Base-by-base conservation (phyloP, 116 monocot species). In the Papilionanthe hybrid region DNA sequence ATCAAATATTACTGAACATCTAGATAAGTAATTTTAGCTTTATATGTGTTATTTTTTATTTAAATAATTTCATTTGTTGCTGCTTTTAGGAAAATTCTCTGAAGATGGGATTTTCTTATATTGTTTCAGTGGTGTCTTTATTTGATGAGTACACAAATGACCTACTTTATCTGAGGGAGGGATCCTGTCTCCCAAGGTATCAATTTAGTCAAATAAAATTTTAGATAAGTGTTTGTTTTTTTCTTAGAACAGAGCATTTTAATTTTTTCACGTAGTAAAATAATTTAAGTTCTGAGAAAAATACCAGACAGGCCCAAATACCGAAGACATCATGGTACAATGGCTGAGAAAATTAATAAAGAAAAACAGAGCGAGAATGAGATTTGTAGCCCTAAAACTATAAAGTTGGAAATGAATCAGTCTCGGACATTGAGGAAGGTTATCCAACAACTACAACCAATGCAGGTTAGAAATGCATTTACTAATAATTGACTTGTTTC, bases 81-180 rank as follows among this genome's bases (percentile, higher is more conserved):
- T 78, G 2, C 79, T 55, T 2, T 60, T 74, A 96, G 96, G 96
- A 96, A 74, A 79, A 88, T 27, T 96, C 93, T 8, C n/a, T 96
- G 12, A 58, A 45, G 42, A 87, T 96, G 96, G 93, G 93, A 20
- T 81, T 96, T 18, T 88, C 93, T 49, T 96, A 88, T 50, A 82
- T 93, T 17, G 56, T 93, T 18, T 84, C 91, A 27, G 85, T 88
- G 57, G 76, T 96, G 55, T 93, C 93, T 75, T 37, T 93, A 43
- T 96, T 90, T 79, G 96, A 96, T 80, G 96, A 93, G 75, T 96
- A 93, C 78, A 84, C 93, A 49, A 96, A 96, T 87, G 96, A 96
- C 68, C 47, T 93, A 65, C 91, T 95, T 65, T 93, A 93, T 81
- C 76, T 96, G 83, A 89, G 96, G 86, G 96, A 96, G 77, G 96